Evolutionary conservation across 192 early-diverging fungal species (phyloP), one percentile per base, ranked within the genome.

Genomic region (Coemansia sp.): DNA sequence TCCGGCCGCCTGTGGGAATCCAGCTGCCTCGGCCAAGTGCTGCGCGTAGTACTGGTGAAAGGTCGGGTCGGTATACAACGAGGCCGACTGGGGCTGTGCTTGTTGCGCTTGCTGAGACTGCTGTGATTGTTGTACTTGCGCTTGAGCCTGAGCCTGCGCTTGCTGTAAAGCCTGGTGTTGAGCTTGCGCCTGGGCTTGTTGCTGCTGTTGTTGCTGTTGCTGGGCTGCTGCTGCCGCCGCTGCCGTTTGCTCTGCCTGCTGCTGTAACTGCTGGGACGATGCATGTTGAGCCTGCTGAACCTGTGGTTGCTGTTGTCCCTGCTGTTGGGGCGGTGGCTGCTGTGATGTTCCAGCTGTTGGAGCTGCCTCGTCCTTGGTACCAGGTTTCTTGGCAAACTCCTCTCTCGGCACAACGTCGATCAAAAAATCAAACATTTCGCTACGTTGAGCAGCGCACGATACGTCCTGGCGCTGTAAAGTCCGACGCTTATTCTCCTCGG

Each of bases 341-440:
- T 64, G 76, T 29, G 29, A 22, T 22, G 57, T 33, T 22, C 61
- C 62, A 16, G 29, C 38, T 3, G 62, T 39, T 20, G 46, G 64
- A 5, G 24, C 34, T 1, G 47, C 63, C 16, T 41, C 66, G 3
- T 27, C 50, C 52, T 52, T 49, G 39, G 13, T 36, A 15, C 22
- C 41, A 41, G 39, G 33, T 27, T 81, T 75, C 69, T 15, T 64
- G 58, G 84, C 64, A 85, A 82, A 79, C 75, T 95, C 95, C 63
- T 96, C 97, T 36, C 97, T 83, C 1, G 97, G 97, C 10, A 98
- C 95, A 78, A 98, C 95, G 58, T 98, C 97, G 70, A 98, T 97
- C 71, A 98, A 79, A 77, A 98, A 98, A 71, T 98, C 97, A 87
- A 94, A 98, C 92, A 93, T 92, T 74, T 98, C 97, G 39, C 90